Conservation (phyloP, 2,329 filamentous ascomycete genomes). For the Calycina marina region DNA sequence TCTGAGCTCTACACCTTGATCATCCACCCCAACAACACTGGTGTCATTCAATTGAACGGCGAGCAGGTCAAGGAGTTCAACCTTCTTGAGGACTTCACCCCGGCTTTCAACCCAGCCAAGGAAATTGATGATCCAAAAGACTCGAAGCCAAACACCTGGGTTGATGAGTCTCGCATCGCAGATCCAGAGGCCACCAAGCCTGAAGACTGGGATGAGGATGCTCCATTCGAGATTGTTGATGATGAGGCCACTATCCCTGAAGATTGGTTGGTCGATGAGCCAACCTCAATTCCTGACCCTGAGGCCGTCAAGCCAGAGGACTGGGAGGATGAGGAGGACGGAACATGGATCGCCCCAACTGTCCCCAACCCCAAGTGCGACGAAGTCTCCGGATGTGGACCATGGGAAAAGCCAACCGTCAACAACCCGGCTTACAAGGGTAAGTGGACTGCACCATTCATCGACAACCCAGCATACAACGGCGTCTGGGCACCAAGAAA, state of each 20-base stretch:
- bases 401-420: constrained; percentile 83
- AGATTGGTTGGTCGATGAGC: constrained; percentile 91
- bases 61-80: constrained; percentile 77
- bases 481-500: constrained; percentile 86
- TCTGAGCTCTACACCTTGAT: constrained; percentile 93
- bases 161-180: constrained; percentile 79
- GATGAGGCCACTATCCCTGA: constrained; percentile 82
- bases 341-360: constrained; percentile 77
- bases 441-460: constrained; percentile 85
- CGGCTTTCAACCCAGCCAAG: constrained; percentile 81
- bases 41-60: constrained; percentile 82
- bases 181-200: constrained; percentile 94
- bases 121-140: constrained; percentile 95
- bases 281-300: constrained; percentile 71
- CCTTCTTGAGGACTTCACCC: constrained; percentile 85
- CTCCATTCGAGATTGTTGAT: constrained; percentile 89
- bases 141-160: constrained; percentile 89
- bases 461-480: constrained; percentile 98
- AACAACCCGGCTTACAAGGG: constrained; percentile 92
- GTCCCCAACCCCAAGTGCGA: constrained; percentile 93
- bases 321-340: constrained; percentile 99
- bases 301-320: constrained; percentile 96
- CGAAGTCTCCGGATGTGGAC: constrained; percentile 84
- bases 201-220: constrained; percentile 98
- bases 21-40: constrained; percentile 93